Evolutionary conservation across 768 basidiomycete species (phyloP).

Genomic region (Suillus paluster): DNA sequence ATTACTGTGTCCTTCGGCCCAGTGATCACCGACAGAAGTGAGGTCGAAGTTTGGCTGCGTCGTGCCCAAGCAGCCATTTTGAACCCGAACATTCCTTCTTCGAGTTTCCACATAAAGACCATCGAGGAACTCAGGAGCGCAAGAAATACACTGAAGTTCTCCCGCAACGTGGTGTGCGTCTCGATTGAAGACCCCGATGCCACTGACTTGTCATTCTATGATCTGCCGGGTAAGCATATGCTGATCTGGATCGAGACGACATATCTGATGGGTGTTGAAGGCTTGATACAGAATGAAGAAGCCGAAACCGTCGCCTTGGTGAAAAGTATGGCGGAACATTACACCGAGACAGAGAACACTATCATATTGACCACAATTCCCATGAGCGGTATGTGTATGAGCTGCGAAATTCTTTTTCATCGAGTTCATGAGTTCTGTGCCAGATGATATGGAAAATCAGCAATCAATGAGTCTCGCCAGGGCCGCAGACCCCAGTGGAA

Average conservation of each 20-base stretch:
- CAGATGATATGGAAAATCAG: conserved; percentile 66
- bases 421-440: not conserved
- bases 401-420: not conserved
- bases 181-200: conserved; percentile 43
- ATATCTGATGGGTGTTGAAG: conserved; percentile 26
- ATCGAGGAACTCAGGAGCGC: conserved; percentile 10
- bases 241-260: not conserved
- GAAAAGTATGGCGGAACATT: conserved; percentile 50
- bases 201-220: conserved; percentile 45
- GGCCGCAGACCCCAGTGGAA: conserved; percentile 48
- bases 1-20: conserved; percentile 47
- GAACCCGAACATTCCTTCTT: conserved; percentile 41
- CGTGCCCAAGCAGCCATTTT: conserved; percentile 65
- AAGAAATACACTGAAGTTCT: conserved; percentile 34
- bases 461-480: conserved; percentile 53
- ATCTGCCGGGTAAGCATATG: conserved; percentile 40
- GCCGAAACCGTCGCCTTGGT: conserved; percentile 48
- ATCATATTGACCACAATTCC: conserved; percentile 58
- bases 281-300: conserved; percentile 55
- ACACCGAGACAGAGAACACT: conserved; percentile 51
- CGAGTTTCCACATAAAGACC: conserved; percentile 23
- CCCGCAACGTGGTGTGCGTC: conserved; percentile 46
- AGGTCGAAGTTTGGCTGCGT: conserved; percentile 57
- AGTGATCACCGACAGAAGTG: conserved; percentile 40
- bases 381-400: conserved; percentile 48